Conservation (phyloP, 106 monocot species). For the Platanthera guangdongensis region DNA sequence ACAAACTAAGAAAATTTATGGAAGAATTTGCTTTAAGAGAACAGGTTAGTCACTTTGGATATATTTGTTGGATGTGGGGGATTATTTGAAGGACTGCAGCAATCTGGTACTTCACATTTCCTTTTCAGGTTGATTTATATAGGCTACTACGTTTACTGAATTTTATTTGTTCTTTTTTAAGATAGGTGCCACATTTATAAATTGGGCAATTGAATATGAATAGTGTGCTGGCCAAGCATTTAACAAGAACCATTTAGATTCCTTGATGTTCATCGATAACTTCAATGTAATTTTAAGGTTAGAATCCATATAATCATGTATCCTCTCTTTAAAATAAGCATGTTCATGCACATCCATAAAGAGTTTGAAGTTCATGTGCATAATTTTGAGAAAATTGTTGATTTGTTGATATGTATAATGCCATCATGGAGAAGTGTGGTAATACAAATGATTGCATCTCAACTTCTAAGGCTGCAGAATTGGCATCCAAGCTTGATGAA, state of each 20-base stretch:
- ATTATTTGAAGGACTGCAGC: conserved; percentile 82
- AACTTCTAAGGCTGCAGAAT: conserved; percentile 75
- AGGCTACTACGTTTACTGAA: background rate
- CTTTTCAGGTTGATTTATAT: background rate
- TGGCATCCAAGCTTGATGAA: conserved; percentile 42
- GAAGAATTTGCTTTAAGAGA: conserved; percentile 29
- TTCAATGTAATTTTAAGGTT: conserved; percentile 94
- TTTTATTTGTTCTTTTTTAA: background rate
- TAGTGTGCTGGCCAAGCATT: conserved; percentile 95
- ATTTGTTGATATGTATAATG: conserved; percentile 35
- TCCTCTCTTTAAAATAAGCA: no score
- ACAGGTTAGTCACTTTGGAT: conserved; percentile 73
- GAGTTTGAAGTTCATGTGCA: background rate
- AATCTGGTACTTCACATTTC: conserved; percentile 47
- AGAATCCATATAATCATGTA: background rate
- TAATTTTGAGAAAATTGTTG: background rate
- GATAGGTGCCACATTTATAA: conserved; percentile 71
- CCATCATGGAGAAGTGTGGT: conserved; percentile 97
- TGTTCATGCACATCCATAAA: background rate
- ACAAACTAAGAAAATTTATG: conserved; percentile 21
- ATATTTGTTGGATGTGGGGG: conserved; percentile 99
- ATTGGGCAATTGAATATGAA: conserved; percentile 99
- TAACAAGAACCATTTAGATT: conserved; percentile 64
- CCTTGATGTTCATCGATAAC: conserved; percentile 79
- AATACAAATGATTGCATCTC: conserved; percentile 88